These are phyloP conservation scores for Fagus sylvatica DNA, from an alignment of 306 rosid genomes.

Conservation along the genomic window DNA sequence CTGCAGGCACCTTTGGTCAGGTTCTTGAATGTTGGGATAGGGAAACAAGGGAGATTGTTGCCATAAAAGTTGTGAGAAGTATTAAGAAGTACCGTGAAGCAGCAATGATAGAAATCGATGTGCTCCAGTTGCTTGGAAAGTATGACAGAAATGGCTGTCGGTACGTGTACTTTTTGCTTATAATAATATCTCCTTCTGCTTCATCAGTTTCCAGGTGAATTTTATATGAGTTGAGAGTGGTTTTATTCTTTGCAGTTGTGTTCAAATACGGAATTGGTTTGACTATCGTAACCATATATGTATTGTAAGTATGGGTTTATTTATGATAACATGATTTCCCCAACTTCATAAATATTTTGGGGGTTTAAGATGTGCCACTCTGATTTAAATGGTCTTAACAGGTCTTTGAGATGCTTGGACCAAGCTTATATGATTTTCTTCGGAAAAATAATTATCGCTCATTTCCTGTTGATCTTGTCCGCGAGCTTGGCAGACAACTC, in stretches of 20 bases:
- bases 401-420: conserved; percentile 99
- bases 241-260: conserved; percentile 99
- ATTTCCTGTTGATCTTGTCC: conserved; percentile 99
- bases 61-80: conserved; percentile 87
- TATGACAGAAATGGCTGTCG: conserved; percentile 89
- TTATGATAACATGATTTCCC: conserved; percentile 83
- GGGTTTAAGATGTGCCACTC: conserved; percentile 70
- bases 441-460: conserved; percentile 99
- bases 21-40: conserved; percentile 97
- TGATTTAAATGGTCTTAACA: conserved; percentile 95
- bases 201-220: conserved; percentile 35
- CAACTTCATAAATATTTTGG: conserved; percentile 57
- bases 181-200: background rate
- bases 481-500: conserved; percentile 98
- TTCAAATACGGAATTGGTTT: conserved; percentile 99
- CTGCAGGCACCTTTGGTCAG: conserved; percentile 71
- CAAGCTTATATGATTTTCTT: conserved; percentile 99
- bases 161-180: conserved; percentile 41
- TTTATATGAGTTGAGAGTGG: conserved; percentile 55
- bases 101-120: conserved; percentile 95
- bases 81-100: conserved; percentile 88
- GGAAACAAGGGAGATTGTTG: conserved; percentile 89
- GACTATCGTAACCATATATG: conserved; percentile 99
- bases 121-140: conserved; percentile 87
- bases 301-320: conserved; percentile 93